Base-by-base conservation (phyloP, 768 basidiomycete genomes). In the Coprinopsis cinerea region DNA sequence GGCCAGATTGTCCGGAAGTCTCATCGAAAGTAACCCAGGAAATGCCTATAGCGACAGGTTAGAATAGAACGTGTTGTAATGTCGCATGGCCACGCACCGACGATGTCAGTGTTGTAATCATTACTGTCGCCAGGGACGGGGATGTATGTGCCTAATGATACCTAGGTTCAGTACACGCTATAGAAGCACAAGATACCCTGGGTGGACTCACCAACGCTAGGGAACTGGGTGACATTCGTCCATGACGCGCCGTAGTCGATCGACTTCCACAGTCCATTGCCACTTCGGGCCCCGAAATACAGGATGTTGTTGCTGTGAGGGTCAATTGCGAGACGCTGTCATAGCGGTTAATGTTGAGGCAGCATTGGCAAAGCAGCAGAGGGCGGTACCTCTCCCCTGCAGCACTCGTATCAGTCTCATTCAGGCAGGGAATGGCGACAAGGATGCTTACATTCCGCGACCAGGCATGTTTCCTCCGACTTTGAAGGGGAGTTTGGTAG, bases 391-490 rank as follows among this genome's bases (percentile, higher is more conserved):
- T 79, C 78, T 59, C 78, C 75, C 72, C 72, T 71, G 48, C 1
- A 49, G 58, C 41, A 30, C 44, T 5, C 20, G 5, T 11, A 18
- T 20, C 14, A 15, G 32, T 4, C 20, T 6, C 17, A 15, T 26
- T 9, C 22, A 35, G 17, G n/a, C 30, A 32, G 30, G 30, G 30
- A 32, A 32, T 28, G 20, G 37, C 44, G 39, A 18, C n/a, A 52
- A n/a, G 50, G 2, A 32, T 3, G 58, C 65, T 64, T 52, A 74
- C 74, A 82, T 75, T 58, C 81, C 83, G 59, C 82, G 78, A 44
- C 81, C 82, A 27, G 81, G 82, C 81, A 81, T 82, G 59, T 83
- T 82, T 6, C 81, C 81, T 26, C 82, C 81, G 26, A 82, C 75
- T 55, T 85, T 85, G 72, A 84, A 83, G 0, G 82, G 76, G 0